phyloP scores from a whole-genome alignment of 2,329 filamentous ascomycete species.

The Colletotrichum tropicicola region DNA sequence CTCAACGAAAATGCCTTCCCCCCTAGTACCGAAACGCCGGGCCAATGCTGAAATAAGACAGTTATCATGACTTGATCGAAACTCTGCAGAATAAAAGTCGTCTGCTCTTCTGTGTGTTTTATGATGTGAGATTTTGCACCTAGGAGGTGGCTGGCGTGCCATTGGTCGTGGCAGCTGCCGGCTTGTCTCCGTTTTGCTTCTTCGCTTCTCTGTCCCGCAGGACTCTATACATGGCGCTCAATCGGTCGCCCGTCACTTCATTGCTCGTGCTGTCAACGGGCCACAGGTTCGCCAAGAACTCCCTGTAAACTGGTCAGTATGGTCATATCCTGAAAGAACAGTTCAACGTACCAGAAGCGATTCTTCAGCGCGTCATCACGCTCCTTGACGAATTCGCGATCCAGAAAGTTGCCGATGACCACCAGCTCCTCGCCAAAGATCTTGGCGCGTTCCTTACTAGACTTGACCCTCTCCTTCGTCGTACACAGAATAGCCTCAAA shows the following conservation, averaged over 20 bases:
- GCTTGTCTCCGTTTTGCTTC: conserved; percentile 24
- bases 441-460: conserved; percentile 68
- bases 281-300: conserved; percentile 55
- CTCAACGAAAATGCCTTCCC: conserved; percentile 27
- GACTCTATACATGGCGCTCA: conserved; percentile 55
- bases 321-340: not conserved
- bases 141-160: conserved; percentile 29
- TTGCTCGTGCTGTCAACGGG: conserved; percentile 55
- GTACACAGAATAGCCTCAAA: conserved; percentile 68
- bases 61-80: conserved; percentile 20
- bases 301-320: conserved; percentile 39
- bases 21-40: conserved; percentile 30
- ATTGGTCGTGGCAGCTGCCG: conserved; percentile 23
- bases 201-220: conserved; percentile 44
- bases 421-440: conserved; percentile 70
- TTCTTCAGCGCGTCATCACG: conserved; percentile 48
- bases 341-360: conserved; percentile 30
- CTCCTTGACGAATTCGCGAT: conserved; percentile 37
- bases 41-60: conserved; percentile 31
- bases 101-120: conserved; percentile 10
- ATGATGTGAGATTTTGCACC: conserved; percentile 15
- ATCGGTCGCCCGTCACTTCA: conserved; percentile 51
- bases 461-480: conserved; percentile 69
- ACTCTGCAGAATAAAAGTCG: conserved; percentile 9
- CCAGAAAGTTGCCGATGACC: conserved; percentile 70